A percentile compares a stretch with the other conserved stretches of the same genome.
phyloP scores from a whole-genome alignment of 2,329 filamentous ascomycete species.

The Paecilomyces formosus region DNA sequence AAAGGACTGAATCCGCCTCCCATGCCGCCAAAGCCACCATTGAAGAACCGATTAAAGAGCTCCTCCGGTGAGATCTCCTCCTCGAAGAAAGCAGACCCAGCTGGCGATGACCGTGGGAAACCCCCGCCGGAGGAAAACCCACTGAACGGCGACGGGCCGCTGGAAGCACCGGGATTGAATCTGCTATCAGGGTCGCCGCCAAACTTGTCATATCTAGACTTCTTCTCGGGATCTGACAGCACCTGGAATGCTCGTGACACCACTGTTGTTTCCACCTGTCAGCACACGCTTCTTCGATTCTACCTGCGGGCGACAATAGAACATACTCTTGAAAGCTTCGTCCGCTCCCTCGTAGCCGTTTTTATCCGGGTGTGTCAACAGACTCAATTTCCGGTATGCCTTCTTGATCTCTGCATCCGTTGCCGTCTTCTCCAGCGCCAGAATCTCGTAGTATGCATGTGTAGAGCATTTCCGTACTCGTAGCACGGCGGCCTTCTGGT shows the following conservation, averaged over 20 bases:
- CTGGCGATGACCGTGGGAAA: slow-evolving; percentile 37
- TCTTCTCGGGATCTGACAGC: slow-evolving; percentile 88
- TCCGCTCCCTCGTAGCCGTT: slow-evolving; percentile 94
- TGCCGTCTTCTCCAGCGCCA: slow-evolving; percentile 61
- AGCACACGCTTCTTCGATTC: background rate
- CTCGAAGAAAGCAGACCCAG: slow-evolving; percentile 61
- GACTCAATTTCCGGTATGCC: slow-evolving; percentile 87
- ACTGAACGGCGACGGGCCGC: slow-evolving; percentile 33
- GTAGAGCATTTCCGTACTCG: slow-evolving; percentile 76
- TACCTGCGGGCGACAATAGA: background rate
- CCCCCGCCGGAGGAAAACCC: slow-evolving; percentile 41
- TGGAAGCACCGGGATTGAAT: slow-evolving; percentile 53
- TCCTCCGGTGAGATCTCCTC: slow-evolving; percentile 95
- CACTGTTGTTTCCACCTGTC: slow-evolving; percentile 43
- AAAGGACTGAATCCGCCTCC: slow-evolving; percentile 58
- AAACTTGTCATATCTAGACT: slow-evolving; percentile 76
- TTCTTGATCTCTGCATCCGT: slow-evolving; percentile 90
- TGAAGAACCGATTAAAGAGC: slow-evolving; percentile 95
- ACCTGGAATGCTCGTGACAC: slow-evolving; percentile 90
- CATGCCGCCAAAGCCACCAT: slow-evolving; percentile 51
- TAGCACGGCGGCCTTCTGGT: slow-evolving; percentile 86
- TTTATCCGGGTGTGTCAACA: slow-evolving; percentile 97
- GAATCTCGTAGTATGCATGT: slow-evolving; percentile 93
- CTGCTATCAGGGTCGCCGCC: slow-evolving; percentile 88
- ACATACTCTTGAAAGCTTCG: slow-evolving; percentile 87